A percentile compares a stretch with the other conserved stretches of the same genome.
Evolutionary conservation across 768 basidiomycete genomes (phyloP).

Genomic region (Termitomyces sp.): DNA sequence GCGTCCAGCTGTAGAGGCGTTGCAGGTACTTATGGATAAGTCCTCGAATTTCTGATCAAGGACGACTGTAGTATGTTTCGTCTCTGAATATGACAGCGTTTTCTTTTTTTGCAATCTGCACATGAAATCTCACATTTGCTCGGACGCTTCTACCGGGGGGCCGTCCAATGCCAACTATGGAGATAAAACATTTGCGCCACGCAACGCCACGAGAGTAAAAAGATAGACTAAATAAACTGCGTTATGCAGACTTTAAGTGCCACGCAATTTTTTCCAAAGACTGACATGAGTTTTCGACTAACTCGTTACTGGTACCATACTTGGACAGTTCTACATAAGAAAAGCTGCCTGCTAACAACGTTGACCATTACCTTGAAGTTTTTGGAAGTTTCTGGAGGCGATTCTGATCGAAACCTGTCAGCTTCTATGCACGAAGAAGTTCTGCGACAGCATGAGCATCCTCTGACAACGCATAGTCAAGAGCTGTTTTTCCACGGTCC

Average conservation of each 20-base stretch:
- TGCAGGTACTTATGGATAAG: constrained; percentile 35
- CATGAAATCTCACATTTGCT: not conserved
- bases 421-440: constrained; percentile 2
- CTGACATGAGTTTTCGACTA: not conserved
- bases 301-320: not conserved
- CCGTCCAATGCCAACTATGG: too few species aligned
- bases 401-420: not conserved
- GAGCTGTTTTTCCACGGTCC: constrained; percentile 2
- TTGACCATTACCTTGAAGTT: not conserved
- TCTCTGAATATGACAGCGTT: not conserved
- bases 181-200: too few species aligned
- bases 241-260: too few species aligned
- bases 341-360: not conserved
- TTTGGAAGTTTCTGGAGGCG: not conserved
- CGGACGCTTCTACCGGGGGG: not conserved
- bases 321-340: not conserved
- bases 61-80: not conserved
- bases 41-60: not conserved
- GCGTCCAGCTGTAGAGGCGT: constrained; percentile 48
- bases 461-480: constrained; percentile 6
- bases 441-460: constrained; percentile 1
- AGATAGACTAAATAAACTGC: too few species aligned
- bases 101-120: not conserved
- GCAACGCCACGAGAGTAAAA: too few species aligned
- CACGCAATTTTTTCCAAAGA: too few species aligned